Evolutionary conservation across 345 rosid species (phyloP), one percentile per base, ranked within the genome.

Genomic region (Hibiscus syriacus): DNA sequence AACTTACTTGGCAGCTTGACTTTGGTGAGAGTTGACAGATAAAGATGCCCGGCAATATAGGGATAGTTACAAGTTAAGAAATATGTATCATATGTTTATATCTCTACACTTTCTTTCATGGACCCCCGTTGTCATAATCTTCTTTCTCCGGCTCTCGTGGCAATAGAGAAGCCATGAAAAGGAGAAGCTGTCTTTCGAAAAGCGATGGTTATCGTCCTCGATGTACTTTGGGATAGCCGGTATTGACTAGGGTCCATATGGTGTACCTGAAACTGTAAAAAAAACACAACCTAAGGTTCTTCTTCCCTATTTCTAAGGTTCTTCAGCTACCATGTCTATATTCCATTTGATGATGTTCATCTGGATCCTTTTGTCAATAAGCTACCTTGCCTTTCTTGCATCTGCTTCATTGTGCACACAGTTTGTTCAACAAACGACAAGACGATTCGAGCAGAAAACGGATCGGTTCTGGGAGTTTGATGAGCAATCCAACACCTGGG

Each of bases 401-500:
- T 66, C 71, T 45, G 78, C 76, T 52, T 75, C 86, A 14, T 73
- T 80, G 71, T 77, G 74, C 54, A 67, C 75, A 11, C 67, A 70
- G 41, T 68, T 77, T 34, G 54, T 73, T 48, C 76, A 70, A 7
- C 78, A 77, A 32, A n/a, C 45, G n/a, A 30, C 55, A 32, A 74
- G 68, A 60, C 55, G 73, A 50, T 84, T 88, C 57, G 71, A 81
- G 79, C 87, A 82, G 80, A 86, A 78, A 73, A 84, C 85, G 3
- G 86, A 84, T 74, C 77, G 78, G 19, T 88, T 84, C 76, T 88
- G 87, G 89, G 80, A 84, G 78, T 88, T 78, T 59, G 74, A 82
- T 11, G 87, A 81, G 77, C 58, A 77, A 67, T 77, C 86, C 72
- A 81, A 76, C 70, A 77, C 57, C 19, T 84, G 87, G 90, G 80